phyloP scores from a whole-genome alignment of 75 land plant genomes.

The Pinus albicaulis region DNA sequence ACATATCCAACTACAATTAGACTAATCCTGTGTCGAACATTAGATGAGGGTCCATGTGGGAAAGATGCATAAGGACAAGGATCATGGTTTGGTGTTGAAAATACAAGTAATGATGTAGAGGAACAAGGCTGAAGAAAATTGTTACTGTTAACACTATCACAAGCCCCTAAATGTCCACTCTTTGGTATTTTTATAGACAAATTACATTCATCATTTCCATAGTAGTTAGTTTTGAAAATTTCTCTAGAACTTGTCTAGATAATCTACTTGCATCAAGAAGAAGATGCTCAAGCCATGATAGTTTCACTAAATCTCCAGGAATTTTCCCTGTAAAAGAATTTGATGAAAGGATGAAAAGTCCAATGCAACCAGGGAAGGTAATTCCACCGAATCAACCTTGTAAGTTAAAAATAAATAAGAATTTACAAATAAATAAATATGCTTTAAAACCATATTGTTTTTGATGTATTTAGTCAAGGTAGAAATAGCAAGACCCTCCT shows the following conservation, averaged over 20 bases:
- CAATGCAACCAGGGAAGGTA: slow-evolving; percentile 37
- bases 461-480: too few species aligned
- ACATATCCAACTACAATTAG: slow-evolving; percentile 29
- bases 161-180: slow-evolving; percentile 22
- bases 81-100: slow-evolving; percentile 15
- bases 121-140: slow-evolving; percentile 40
- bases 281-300: slow-evolving; percentile 21
- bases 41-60: background rate
- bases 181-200: slow-evolving; percentile 67
- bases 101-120: slow-evolving; percentile 11
- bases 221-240: slow-evolving; percentile 37
- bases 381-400: slow-evolving; percentile 43
- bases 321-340: slow-evolving; percentile 60
- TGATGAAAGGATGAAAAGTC: slow-evolving; percentile 68
- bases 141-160: slow-evolving; percentile 48
- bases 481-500: too few species aligned
- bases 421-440: too few species aligned
- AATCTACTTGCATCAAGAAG: slow-evolving; percentile 53
- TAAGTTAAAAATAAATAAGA: too few species aligned
- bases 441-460: too few species aligned
- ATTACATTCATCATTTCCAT: slow-evolving; percentile 56
- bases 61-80: slow-evolving; percentile 7
- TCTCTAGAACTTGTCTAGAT: slow-evolving; percentile 57
- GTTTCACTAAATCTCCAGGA: slow-evolving; percentile 50
- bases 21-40: slow-evolving; percentile 3